Base-by-base conservation (phyloP, 805 yeast species). In the Groenewaldozyma salmanticensis region DNA sequence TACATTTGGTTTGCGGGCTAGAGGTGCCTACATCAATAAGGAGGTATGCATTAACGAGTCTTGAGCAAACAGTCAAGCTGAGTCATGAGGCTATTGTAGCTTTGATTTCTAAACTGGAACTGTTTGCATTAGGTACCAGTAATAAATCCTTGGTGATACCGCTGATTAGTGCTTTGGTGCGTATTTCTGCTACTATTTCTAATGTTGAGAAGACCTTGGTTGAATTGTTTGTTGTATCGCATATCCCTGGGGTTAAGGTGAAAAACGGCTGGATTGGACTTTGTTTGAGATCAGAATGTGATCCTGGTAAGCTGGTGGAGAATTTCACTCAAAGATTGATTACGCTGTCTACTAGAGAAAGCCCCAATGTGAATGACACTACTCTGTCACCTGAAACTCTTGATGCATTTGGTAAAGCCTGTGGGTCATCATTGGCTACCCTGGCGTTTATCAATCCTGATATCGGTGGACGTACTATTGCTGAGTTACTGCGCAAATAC, bases 221-320 rank as follows among this genome's bases (percentile, higher is more conserved):
- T 22, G 44, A 50, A 19, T 37, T 54, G 2, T 40, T 77, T 15
- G 55, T 75, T 19, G 47, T 71, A 4, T 50, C 71, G 15, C 81
- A 79, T 51, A 68, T 66, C 44, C 38, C 51, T 2, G 40, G 50
- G 2, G 55, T 74, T n/a, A 48, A 59, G 35, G 43, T 58, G 47
- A 62, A 66, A 55, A 62, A 72, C 45, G 79, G 81, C 1, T 90
- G 97, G 97, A 81, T 86, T 27, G 82, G 82, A 0, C 60, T 86
- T 33, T 77, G 77, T 29, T 73, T 79, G 51, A 65, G 73, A 35
- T 71, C 81, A 5, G 54, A 61, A 1, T 52, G 71, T 22, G 94
- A 88, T 55, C 84, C 95, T 2, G 81, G 81, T 13, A 48, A 51
- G 1, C 56, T 85, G 24, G 72, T 81, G 2, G 27, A 49, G 0